A percentile compares a stretch with the other conserved stretches of the same genome.
These are phyloP conservation scores for Penicillium odoratum DNA, from an alignment of 495 filamentous ascomycete species.

Conservation along the genomic window DNA sequence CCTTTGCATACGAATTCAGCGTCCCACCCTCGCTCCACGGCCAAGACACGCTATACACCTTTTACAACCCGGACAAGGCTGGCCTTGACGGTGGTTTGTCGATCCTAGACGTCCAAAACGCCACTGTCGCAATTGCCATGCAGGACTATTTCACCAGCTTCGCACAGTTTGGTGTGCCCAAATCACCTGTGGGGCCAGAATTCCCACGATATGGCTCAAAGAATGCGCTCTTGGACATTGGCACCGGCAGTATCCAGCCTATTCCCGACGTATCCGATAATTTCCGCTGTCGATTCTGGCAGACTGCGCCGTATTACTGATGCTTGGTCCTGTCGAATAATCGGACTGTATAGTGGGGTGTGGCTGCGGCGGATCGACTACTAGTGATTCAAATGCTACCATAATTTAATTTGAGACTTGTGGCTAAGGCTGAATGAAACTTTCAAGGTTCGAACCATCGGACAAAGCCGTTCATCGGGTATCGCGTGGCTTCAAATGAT, in stretches of 20 bases:
- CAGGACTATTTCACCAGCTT: slow-evolving; percentile 64
- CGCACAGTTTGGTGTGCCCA: slow-evolving; percentile 46
- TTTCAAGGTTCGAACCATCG: neutral
- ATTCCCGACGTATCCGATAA: slow-evolving; percentile 47
- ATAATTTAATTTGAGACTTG: slow-evolving; percentile 1
- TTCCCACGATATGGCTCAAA: slow-evolving; percentile 44
- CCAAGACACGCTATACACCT: slow-evolving; percentile 59
- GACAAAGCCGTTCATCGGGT: neutral
- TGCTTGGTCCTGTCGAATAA: neutral
- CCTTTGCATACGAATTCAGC: slow-evolving; percentile 61
- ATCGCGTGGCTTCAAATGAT: neutral
- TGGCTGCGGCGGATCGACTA: neutral
- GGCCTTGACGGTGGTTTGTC: neutral
- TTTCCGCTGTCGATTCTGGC: slow-evolving; percentile 44
- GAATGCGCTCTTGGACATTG: slow-evolving; percentile 42
- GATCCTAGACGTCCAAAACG: slow-evolving; percentile 33
- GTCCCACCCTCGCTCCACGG: slow-evolving; percentile 57
- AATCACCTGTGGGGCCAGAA: slow-evolving; percentile 35
- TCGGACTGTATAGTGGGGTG: neutral
- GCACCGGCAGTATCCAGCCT: slow-evolving; percentile 37
- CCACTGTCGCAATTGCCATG: slow-evolving; percentile 50
- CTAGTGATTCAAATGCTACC: neutral
- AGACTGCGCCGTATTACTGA: slow-evolving; percentile 19
- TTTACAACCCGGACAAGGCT: slow-evolving; percentile 49
- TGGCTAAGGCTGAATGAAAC: neutral